A percentile compares a stretch with the other conserved stretches of the same genome.
Conservation (phyloP, 306 rosid species). For the Pyrus betulifolia region DNA sequence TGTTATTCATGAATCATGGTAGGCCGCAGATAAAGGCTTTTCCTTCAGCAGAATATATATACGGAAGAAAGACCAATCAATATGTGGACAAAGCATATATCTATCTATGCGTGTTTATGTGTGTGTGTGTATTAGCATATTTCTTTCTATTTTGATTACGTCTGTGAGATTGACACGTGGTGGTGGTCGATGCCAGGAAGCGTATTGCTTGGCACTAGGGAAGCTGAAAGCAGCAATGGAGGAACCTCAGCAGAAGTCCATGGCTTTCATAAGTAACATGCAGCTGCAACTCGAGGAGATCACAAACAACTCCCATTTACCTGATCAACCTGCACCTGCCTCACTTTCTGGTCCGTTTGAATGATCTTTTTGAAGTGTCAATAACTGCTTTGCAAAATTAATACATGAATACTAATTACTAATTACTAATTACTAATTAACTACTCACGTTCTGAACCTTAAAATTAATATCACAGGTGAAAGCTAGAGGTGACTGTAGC, state of each 20-base stretch:
- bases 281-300: constrained; percentile 63
- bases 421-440: not conserved
- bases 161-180: not conserved
- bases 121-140: not conserved
- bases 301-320: constrained; percentile 1
- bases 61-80: not conserved
- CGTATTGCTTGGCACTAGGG: constrained; percentile 61
- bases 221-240: constrained; percentile 78
- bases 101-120: no score
- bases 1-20: no score
- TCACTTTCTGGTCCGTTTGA: not conserved
- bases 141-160: not conserved
- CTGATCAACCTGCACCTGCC: not conserved
- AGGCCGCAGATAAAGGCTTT: no score
- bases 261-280: constrained; percentile 73
- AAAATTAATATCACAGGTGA: not conserved
- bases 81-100: not conserved
- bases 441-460: not conserved
- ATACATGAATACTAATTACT: not conserved
- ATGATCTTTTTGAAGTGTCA: not conserved
- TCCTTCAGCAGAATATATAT: no score
- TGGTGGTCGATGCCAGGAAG: constrained; percentile 31
- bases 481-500: not conserved
- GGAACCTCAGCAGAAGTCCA: constrained; percentile 63
- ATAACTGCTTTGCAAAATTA: not conserved